Conservation (phyloP, 106 monocot genomes). For the Allium fistulosum region DNA sequence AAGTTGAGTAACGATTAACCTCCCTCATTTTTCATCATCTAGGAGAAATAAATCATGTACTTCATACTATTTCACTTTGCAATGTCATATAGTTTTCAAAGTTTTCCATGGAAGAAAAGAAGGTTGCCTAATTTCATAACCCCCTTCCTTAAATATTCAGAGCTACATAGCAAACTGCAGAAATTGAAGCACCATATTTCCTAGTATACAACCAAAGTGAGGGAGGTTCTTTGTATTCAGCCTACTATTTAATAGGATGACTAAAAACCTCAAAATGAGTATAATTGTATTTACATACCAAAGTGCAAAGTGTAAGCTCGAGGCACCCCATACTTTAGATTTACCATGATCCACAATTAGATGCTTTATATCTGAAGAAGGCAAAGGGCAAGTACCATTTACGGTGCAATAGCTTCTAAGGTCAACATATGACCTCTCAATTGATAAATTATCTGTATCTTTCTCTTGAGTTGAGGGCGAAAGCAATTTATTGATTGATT, state of each 20-base stretch:
- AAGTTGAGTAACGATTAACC: background rate
- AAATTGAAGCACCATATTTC: background rate
- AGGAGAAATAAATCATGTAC: no score
- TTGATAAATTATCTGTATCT: constrained; percentile 56
- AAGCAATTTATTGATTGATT: constrained; percentile 70
- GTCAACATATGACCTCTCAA: constrained; percentile 82
- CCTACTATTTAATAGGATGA: background rate
- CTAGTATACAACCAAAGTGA: background rate
- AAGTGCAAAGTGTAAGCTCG: constrained; percentile 59
- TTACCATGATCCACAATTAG: constrained; percentile 63
- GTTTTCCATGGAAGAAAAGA: background rate
- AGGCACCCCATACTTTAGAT: constrained; percentile 73
- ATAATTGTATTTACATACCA: constrained; percentile 42
- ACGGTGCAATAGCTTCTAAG: constrained; percentile 65
- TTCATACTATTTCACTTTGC: no score
- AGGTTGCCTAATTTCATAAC: background rate
- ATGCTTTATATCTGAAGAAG: constrained; percentile 61
- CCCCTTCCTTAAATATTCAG: background rate
- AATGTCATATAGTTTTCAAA: background rate
- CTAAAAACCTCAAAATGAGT: background rate
- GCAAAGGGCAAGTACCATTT: constrained; percentile 62
- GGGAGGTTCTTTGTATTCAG: background rate
- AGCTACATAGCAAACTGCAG: background rate
- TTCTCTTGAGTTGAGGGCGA: constrained; percentile 67
- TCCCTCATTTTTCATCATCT: no score